phyloP scores from a whole-genome alignment of 345 rosid genomes.

The Corchorus olitorius region DNA sequence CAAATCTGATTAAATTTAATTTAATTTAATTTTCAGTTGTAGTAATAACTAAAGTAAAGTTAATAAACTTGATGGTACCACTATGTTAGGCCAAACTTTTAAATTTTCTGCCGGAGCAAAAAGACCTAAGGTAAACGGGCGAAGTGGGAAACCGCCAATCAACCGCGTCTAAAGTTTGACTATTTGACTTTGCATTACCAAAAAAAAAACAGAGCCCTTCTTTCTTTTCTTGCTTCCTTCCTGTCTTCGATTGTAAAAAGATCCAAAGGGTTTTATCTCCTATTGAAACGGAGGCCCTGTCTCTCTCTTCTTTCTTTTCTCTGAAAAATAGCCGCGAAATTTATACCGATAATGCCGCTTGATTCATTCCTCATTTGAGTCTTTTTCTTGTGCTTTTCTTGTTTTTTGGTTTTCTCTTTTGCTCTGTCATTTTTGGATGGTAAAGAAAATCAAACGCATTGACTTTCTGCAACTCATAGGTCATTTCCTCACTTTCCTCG shows the following conservation, averaged over 20 bases:
- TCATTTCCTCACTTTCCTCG: slow-evolving; percentile 4
- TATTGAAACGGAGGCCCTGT: neutral
- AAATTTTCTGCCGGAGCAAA: too few relatives aligned
- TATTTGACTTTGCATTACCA: neutral
- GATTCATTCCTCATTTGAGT: neutral
- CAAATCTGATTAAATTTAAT: too few relatives aligned
- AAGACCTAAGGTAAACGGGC: neutral
- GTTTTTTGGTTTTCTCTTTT: neutral
- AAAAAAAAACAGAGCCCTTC: neutral
- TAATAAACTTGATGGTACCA: too few relatives aligned
- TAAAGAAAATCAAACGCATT: neutral
- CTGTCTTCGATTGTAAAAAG: too few relatives aligned
- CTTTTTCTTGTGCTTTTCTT: too few relatives aligned
- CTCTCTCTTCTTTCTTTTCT: neutral
- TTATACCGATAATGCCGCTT: slow-evolving; percentile 5
- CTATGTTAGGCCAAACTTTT: too few relatives aligned
- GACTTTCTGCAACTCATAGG: neutral
- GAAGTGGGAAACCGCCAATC: neutral
- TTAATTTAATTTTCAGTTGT: too few relatives aligned
- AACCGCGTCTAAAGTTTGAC: neutral
- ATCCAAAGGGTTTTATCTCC: neutral
- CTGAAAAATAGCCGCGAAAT: slow-evolving; percentile 5
- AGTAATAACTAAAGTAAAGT: too few relatives aligned
- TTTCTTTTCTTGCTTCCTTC: neutral
- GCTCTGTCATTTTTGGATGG: neutral